Evolutionary conservation across 2,329 filamentous ascomycete species (phyloP), one percentile per base, ranked within the genome.

Genomic region (Fusarium praegraminearum): DNA sequence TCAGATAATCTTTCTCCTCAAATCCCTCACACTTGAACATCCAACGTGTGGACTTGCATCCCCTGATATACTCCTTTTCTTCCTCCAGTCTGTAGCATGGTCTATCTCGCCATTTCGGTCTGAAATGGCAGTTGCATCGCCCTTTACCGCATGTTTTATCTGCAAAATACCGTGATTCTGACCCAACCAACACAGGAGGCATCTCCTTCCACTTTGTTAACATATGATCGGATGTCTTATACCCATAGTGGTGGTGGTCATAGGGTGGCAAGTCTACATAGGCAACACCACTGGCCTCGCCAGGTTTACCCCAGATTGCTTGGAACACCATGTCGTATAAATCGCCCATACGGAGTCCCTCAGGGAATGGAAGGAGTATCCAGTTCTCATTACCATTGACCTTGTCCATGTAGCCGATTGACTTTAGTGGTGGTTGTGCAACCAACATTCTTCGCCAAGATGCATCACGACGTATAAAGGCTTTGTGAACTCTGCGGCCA

Each of bases 101-200:
- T 0, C 1, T 15, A 18, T 18, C 30, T 15, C 5, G 7, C 8
- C 22, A 24, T n/a, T 2, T 4, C 3, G 16, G 18, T 3, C 0
- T 8, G n/a, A 9, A 16, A 2, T 20, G 15, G 4, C 45, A 33
- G 4, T 7, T 12, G 10, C 45, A 49, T 36, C 32, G 16, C 3
- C 11, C 22, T 10, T 36, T 13, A 2, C 47, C 9, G 8, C 47
- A 50, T 3, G 2, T 3, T 3, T 8, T 15, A 4, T n/a, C 15
- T 9, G n/a, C 16, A 16, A 9, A 26, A 8, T 9, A 18, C 6
- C 2, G 2, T 1, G 5, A 24, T 7, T 9, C 16, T 1, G 32
- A 24, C 7, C 7, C 24, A 16, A 50, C 18, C 20, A 50, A 0
- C 7, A 50, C 7, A 11, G 13, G 16, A 50, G 32, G 47, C 4